Base-by-base conservation (phyloP, 1,284 basidiomycete genomes). In the Takashimella koratensis region DNA sequence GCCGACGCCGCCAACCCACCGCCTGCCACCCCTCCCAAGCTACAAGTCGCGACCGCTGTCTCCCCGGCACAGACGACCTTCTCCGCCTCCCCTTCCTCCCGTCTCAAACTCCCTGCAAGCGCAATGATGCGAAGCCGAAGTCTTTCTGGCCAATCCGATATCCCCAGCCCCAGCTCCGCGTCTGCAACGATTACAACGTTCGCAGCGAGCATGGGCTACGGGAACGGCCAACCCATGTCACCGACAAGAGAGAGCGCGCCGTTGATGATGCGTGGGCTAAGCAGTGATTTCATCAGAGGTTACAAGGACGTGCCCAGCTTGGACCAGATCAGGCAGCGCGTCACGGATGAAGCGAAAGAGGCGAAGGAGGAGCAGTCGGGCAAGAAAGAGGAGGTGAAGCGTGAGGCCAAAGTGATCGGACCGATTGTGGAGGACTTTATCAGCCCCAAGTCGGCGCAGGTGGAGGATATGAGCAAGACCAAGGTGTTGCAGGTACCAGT, bases 301-400 rank as follows among this genome's bases (percentile, higher is more conserved):
- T 90, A 89, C 76, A 90, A 87, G 82, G 88, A 88, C 65, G 87
- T 90, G 42, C 88, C 88, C 19, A 84, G 81, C 61, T 80, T 91
- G 43, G 87, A 88, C 64, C 86, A 85, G 22, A 90, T 90, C 73
- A 86, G 87, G 8, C 84, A 84, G 25, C 81, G 86, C 43, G 53
- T 60, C 26, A 61, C 52, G 41, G 25, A 45, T 25, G 43, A 47
- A 40, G 20, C 44, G 25, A 51, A 23, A 23, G 51, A 43, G 8
- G 85, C 87, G 60, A 80, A 84, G 24, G 83, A 85, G 76, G 81
- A 84, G 75, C 2, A 19, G 3, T 19, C 43, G 21, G 42, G 13
- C 4, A 45, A 36, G 40, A 41, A n/a, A 24, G 41, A 54, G 26
- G n/a, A 49, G 24, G 40, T 45, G 47, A 19, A 22, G 2, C 26